A percentile compares a stretch with the other conserved stretches of the same genome.
These are phyloP conservation scores for Flammula alnicola DNA, from an alignment of 1,284 basidiomycete species.

Conservation along the genomic window DNA sequence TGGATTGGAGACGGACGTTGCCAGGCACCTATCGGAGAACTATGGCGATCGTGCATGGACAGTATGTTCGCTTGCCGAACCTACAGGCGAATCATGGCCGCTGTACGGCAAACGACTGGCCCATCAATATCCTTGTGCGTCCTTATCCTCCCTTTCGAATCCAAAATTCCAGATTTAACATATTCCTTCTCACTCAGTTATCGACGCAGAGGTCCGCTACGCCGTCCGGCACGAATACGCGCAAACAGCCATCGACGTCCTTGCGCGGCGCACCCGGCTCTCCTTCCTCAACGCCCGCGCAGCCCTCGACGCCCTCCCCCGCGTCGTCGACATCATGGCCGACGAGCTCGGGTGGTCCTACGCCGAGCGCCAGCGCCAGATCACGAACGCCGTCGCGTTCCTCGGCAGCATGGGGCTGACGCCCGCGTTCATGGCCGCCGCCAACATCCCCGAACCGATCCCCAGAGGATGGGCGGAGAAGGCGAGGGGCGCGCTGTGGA, in stretches of 20 bases:
- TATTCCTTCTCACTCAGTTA: slow-evolving; percentile 61
- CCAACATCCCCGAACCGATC: slow-evolving; percentile 31
- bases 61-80: slow-evolving; percentile 82
- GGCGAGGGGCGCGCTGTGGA: slow-evolving; percentile 37
- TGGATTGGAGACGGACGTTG: slow-evolving; percentile 91
- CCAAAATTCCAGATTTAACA: slow-evolving; percentile 2
- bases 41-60: slow-evolving; percentile 98
- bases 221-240: slow-evolving; percentile 93
- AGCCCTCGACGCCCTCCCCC: slow-evolving; percentile 84
- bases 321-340: slow-evolving; percentile 91
- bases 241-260: slow-evolving; percentile 87
- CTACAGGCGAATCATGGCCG: slow-evolving; percentile 85
- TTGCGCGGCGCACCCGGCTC: slow-evolving; percentile 89
- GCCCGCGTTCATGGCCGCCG: slow-evolving; percentile 34
- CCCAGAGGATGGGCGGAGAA: slow-evolving; percentile 43
- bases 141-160: neutral
- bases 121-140: slow-evolving; percentile 78
- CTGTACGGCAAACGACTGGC: slow-evolving; percentile 83
- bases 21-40: slow-evolving; percentile 90
- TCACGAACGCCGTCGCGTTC: slow-evolving; percentile 65
- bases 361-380: slow-evolving; percentile 53
- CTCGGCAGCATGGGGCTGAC: slow-evolving; percentile 80
- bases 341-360: slow-evolving; percentile 83
- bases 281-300: slow-evolving; percentile 94
- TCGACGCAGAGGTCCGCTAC: slow-evolving; percentile 94